Base-by-base conservation (phyloP, 306 rosid genomes). In the Prosopis cineraria region DNA sequence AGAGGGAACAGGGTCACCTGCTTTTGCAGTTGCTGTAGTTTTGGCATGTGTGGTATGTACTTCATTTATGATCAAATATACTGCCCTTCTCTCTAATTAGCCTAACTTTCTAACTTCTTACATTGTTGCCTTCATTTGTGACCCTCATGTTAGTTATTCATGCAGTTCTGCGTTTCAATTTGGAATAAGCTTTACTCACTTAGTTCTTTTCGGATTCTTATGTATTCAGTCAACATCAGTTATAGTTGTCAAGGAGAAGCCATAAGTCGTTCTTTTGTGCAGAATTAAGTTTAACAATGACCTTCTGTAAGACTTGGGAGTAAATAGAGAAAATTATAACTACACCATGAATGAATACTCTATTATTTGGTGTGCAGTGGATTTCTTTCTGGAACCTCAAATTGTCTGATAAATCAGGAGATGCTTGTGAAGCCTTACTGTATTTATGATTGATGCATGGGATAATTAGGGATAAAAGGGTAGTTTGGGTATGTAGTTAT, bases 31-130 rank as follows among this genome's bases (percentile, higher is more conserved):
- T 59, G 92, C 98, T 1, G 81, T 91, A 4, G 88, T 91, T 85
- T 84, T 95, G 81, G 86, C 96, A 5, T 95, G 92, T 71, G 85
- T 95, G 81, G 98, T 95, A 89, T 47, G 93, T 83, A 31, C 74
- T 75, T 60, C 11, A 36, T 73, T 22, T 31, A 14, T 19, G 66
- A 48, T 48, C 24, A 78, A 13, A 39, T 19, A 77, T 17, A 25
- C 47, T 41, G 17, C 59, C 12, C 20, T 41, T 27, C 40, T 30
- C 68, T 67, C 29, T n/a, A 37, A 13, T 76, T 52, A 29, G 31
- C 53, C 66, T 50, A 25, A 40, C 33, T 37, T 29, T 36, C 13
- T 45, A 12, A 40, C 25, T 27, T 43, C 60, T 43, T 59, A 20
- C 45, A 56, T 40, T 56, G 20, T 44, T 11, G 3, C 20, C 31